Evolutionary conservation across 768 basidiomycete species (phyloP).

Genomic region (Rhodotorula kratochvilovae): DNA sequence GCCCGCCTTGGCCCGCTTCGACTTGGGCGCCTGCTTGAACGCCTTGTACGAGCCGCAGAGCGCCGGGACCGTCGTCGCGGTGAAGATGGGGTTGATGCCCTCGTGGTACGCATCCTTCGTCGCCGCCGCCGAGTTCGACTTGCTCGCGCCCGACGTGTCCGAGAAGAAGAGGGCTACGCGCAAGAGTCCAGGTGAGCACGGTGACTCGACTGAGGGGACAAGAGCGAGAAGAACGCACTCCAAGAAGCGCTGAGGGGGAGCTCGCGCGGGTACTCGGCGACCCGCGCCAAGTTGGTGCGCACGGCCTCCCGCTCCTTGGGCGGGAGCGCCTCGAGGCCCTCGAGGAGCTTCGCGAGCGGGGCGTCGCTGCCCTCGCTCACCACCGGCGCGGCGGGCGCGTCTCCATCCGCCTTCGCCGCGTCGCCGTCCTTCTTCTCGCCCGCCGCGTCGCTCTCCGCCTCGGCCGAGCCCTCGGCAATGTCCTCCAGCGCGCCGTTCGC

Average conservation of each 20-base stretch:
- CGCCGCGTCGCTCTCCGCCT: not conserved
- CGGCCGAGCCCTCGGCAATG: not conserved
- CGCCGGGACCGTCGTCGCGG: slow-evolving; percentile 14
- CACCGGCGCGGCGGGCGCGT: not conserved
- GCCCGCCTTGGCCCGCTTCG: slow-evolving; percentile 5
- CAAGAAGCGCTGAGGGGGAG: slow-evolving; percentile 33
- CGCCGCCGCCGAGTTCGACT: slow-evolving; percentile 27
- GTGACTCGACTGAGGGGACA: not conserved
- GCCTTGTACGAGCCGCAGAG: slow-evolving; percentile 35
- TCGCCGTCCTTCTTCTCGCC: not conserved
- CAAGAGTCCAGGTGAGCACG: not conserved
- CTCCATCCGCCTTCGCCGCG: not conserved
- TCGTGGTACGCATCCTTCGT: slow-evolving; percentile 35
- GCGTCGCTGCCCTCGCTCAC: not conserved
- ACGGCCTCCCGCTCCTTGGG: slow-evolving; percentile 17
- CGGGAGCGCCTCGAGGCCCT: not conserved
- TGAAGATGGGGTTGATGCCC: slow-evolving; percentile 31
- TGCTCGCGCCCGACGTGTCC: slow-evolving; percentile 32
- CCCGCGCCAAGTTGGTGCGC: slow-evolving; percentile 24
- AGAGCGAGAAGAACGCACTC: slow-evolving; percentile 27
- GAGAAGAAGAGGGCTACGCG: slow-evolving; percentile 33
- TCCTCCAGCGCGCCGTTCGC: not conserved
- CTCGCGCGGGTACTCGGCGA: slow-evolving; percentile 25
- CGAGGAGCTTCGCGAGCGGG: slow-evolving; percentile 19
- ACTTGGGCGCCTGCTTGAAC: slow-evolving; percentile 33